A percentile compares a stretch with the other conserved stretches of the same genome.
These are phyloP conservation scores for Dichotomocladium elegans DNA, from an alignment of 371 early-diverging fungal genomes.

Conservation along the genomic window DNA sequence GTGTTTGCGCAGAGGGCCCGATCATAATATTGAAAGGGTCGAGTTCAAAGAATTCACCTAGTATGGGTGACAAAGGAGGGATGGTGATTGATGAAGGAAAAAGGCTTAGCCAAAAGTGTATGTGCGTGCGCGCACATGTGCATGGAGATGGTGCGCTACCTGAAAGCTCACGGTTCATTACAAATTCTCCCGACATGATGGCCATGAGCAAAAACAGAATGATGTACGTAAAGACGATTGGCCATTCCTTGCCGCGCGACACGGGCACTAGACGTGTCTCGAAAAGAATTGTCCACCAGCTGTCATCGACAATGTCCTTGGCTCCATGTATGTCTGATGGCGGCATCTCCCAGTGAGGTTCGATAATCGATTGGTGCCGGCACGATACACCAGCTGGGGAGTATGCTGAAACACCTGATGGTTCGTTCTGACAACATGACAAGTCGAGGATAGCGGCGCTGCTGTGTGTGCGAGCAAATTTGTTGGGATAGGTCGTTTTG, in stretches of 20 bases:
- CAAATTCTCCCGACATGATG: conserved; percentile 17
- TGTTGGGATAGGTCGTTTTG: neutral
- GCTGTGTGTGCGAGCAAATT: neutral
- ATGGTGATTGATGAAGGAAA: too few species aligned
- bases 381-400: neutral
- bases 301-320: neutral
- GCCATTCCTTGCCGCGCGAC: conserved; percentile 9
- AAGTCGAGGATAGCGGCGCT: neutral
- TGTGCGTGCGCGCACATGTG: too few species aligned
- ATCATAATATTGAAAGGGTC: conserved; percentile 22
- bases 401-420: neutral
- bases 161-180: conserved; percentile 13
- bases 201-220: conserved; percentile 4
- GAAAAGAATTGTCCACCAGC: neutral
- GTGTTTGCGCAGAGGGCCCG: conserved; percentile 21
- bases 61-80: too few species aligned
- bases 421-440: conserved; percentile 1
- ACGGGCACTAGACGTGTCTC: conserved; percentile 2
- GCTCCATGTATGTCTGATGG: neutral
- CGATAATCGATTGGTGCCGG: neutral
- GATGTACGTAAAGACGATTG: conserved; percentile 12
- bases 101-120: too few species aligned
- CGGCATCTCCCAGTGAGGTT: neutral
- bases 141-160: too few species aligned
- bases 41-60: conserved; percentile 18